phyloP scores from a whole-genome alignment of 306 rosid genomes.

The Fagus crenata region DNA sequence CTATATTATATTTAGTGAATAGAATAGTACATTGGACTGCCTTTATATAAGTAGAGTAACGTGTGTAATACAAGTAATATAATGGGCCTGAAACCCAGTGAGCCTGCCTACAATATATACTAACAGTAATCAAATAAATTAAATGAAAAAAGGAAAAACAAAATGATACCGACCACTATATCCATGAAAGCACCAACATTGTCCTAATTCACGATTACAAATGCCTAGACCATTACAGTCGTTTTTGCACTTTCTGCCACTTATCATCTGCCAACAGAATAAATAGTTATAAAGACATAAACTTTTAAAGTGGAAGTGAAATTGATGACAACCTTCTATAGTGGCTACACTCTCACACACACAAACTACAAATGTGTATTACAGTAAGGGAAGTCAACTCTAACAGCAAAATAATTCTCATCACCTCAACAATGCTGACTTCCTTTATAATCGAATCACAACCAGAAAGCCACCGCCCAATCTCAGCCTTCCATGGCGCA shows the following conservation, averaged over 20 bases:
- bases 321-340: conserved; percentile 12
- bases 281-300: conserved; percentile 9
- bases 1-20: no score
- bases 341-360: background rate
- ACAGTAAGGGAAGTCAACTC: background rate
- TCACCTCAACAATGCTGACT: conserved; percentile 79
- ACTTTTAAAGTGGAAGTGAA: conserved; percentile 11
- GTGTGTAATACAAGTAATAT: no score
- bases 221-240: conserved; percentile 80
- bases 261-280: conserved; percentile 58
- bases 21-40: no score
- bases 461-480: conserved; percentile 89
- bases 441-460: conserved; percentile 59
- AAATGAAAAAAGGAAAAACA: background rate
- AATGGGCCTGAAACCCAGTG: no score
- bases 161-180: conserved; percentile 57
- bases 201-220: conserved; percentile 82
- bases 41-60: no score
- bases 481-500: conserved; percentile 89
- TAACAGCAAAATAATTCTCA: background rate
- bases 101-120: no score
- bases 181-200: conserved; percentile 91
- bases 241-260: conserved; percentile 67
- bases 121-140: background rate
- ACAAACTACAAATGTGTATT: background rate